Percentiles rank a stretch among this genome's conserved stretches.
These are phyloP conservation scores for Dunaliella salina DNA, from an alignment of 163 green algal species.

Conservation along the genomic window DNA sequence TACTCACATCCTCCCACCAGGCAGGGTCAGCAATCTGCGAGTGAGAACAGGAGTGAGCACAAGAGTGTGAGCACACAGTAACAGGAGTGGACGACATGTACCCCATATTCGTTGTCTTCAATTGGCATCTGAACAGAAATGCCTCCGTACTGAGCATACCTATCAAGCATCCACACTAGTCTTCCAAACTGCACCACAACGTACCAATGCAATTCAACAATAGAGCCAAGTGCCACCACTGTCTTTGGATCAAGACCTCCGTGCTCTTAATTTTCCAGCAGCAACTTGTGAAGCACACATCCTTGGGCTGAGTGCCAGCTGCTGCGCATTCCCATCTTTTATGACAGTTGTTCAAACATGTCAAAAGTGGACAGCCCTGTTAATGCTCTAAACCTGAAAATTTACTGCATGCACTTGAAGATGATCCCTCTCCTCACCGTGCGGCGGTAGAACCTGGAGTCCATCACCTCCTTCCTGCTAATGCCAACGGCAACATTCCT, in stretches of 20 bases:
- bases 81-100: neutral
- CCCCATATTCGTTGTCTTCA: too few species aligned
- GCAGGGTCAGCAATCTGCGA: neutral
- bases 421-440: neutral
- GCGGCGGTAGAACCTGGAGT: neutral
- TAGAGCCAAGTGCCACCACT: too few species aligned
- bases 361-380: too few species aligned
- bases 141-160: neutral
- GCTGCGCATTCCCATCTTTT: too few species aligned
- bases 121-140: neutral
- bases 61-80: neutral
- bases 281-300: too few species aligned
- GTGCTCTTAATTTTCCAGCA: too few species aligned
- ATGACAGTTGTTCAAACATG: too few species aligned
- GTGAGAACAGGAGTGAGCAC: neutral
- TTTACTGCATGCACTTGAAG: neutral
- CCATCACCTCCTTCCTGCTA: neutral
- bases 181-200: neutral
- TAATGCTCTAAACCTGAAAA: too few species aligned
- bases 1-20: neutral
- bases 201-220: too few species aligned
- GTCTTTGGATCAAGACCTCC: too few species aligned
- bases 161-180: neutral
- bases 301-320: too few species aligned
- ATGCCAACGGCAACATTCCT: neutral